These are phyloP conservation scores for Annona cherimola DNA, from an alignment of 164 flowering plant genomes.

Conservation along the genomic window DNA sequence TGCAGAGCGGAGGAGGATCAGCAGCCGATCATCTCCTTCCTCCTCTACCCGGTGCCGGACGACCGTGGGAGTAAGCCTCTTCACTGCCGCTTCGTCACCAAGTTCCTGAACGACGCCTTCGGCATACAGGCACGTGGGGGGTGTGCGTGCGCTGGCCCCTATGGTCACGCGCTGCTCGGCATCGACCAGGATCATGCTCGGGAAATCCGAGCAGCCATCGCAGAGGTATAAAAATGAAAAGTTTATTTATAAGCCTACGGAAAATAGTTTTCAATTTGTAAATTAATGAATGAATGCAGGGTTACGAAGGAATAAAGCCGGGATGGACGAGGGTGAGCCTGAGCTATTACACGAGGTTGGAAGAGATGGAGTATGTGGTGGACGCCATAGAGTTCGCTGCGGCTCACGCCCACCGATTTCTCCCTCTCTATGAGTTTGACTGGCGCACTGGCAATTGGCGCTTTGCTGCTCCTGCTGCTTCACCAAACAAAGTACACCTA, in stretches of 20 bases:
- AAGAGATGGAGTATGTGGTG: conserved; percentile 11
- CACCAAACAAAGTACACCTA: neutral
- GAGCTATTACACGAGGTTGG: conserved; percentile 10
- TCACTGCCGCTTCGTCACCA: conserved; percentile 18
- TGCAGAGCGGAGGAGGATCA: neutral
- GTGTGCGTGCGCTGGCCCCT: conserved; percentile 15
- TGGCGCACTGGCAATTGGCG: conserved; percentile 13
- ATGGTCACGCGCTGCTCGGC: conserved; percentile 13
- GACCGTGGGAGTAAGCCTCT: conserved; percentile 4
- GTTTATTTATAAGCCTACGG: too few species aligned
- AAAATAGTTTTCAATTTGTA: too few species aligned
- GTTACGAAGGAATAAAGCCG: conserved; percentile 15
- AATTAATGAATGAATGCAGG: too few species aligned
- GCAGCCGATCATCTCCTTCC: conserved; percentile 15
- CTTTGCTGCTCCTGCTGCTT: neutral
- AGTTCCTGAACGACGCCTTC: conserved; percentile 12
- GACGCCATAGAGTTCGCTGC: conserved; percentile 8
- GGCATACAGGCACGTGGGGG: conserved; percentile 18
- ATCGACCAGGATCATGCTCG: neutral
- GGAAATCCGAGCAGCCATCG: conserved; percentile 6
- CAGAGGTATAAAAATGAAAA: conserved; percentile 9
- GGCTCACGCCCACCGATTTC: conserved; percentile 9
- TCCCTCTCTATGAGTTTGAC: conserved; percentile 8
- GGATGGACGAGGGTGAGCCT: conserved; percentile 19
- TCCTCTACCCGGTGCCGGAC: conserved; percentile 1